Percentiles rank a stretch among this genome's conserved stretches.
phyloP scores from a whole-genome alignment of 169 alveolate species.

The Hepatocystis sp. region DNA sequence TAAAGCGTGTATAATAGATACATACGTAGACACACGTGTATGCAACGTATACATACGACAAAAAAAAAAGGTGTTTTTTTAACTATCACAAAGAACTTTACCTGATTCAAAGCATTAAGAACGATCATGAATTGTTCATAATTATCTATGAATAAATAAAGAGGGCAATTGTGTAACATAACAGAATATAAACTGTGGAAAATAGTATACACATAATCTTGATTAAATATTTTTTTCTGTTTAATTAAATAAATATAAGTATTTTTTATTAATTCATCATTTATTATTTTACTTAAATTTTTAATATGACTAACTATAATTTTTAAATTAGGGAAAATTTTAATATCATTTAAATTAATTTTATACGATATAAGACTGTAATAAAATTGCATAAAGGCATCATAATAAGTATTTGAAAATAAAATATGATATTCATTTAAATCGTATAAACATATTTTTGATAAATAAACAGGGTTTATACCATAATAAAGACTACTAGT shows the following conservation, averaged over 20 bases:
- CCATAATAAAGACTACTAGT: slow-evolving; percentile 65
- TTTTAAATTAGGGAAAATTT: slow-evolving; percentile 64
- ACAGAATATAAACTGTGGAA: slow-evolving; percentile 7
- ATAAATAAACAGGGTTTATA: slow-evolving; percentile 63
- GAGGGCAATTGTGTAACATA: slow-evolving; percentile 46
- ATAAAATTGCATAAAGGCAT: slow-evolving; percentile 68
- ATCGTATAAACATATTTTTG: slow-evolving; percentile 72
- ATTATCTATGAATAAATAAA: slow-evolving; percentile 59
- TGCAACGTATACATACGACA: too few relatives aligned
- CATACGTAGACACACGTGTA: background rate
- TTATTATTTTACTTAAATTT: slow-evolving; percentile 62
- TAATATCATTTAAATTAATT: slow-evolving; percentile 56
- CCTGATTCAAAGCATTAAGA: slow-evolving; percentile 23
- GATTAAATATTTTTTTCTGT: slow-evolving; percentile 45
- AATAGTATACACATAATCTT: slow-evolving; percentile 10
- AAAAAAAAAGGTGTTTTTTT: too few relatives aligned
- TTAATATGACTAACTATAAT: slow-evolving; percentile 61
- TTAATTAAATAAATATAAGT: slow-evolving; percentile 63
- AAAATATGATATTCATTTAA: slow-evolving; percentile 65
- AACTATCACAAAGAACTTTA: too few relatives aligned
- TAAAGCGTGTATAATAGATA: background rate
- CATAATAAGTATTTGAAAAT: slow-evolving; percentile 61
- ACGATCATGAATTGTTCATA: slow-evolving; percentile 26
- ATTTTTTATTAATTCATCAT: slow-evolving; percentile 56
- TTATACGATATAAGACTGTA: slow-evolving; percentile 57